A percentile compares a stretch with the other conserved stretches of the same genome.
phyloP scores from a whole-genome alignment of 345 rosid genomes.

The Tarenaya hassleriana region DNA sequence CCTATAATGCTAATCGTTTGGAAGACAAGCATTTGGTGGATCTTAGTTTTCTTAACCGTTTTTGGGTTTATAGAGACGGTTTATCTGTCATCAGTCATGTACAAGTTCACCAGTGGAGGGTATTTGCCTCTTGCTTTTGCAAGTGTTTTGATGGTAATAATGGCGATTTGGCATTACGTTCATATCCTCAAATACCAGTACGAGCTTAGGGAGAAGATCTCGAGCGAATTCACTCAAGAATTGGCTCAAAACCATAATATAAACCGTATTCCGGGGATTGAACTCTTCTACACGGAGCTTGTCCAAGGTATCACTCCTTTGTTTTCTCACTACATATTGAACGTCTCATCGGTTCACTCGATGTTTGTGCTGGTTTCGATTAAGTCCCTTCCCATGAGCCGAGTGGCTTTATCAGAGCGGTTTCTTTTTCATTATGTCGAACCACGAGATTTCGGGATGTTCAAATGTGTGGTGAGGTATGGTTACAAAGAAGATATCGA shows the following conservation, averaged over 20 bases:
- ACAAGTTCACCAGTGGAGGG: conserved; percentile 47
- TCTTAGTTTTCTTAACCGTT: too few species aligned
- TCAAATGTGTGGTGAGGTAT: conserved; percentile 68
- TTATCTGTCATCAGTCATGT: conserved; percentile 35
- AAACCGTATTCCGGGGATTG: conserved; percentile 56
- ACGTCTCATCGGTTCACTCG: conserved; percentile 53
- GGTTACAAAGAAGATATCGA: conserved; percentile 50
- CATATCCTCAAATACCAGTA: conserved; percentile 40
- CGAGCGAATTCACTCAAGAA: conserved; percentile 35
- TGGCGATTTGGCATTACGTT: conserved; percentile 64
- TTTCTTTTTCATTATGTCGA: conserved; percentile 64
- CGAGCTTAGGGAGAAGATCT: conserved; percentile 57
- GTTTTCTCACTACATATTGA: conserved; percentile 52
- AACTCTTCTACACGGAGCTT: conserved; percentile 62
- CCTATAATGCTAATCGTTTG: too few species aligned
- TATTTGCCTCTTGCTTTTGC: conserved; percentile 41
- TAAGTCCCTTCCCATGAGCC: conserved; percentile 53
- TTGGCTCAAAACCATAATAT: conserved; percentile 34
- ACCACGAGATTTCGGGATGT: conserved; percentile 52
- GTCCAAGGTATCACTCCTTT: conserved; percentile 78
- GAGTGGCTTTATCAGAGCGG: conserved; percentile 42
- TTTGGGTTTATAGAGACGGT: conserved; percentile 26
- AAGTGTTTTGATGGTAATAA: conserved; percentile 27
- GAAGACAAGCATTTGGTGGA: too few species aligned
- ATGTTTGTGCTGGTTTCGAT: conserved; percentile 63